Conservation (phyloP, 495 filamentous ascomycete species). For the Eremomyces bilateralis region DNA sequence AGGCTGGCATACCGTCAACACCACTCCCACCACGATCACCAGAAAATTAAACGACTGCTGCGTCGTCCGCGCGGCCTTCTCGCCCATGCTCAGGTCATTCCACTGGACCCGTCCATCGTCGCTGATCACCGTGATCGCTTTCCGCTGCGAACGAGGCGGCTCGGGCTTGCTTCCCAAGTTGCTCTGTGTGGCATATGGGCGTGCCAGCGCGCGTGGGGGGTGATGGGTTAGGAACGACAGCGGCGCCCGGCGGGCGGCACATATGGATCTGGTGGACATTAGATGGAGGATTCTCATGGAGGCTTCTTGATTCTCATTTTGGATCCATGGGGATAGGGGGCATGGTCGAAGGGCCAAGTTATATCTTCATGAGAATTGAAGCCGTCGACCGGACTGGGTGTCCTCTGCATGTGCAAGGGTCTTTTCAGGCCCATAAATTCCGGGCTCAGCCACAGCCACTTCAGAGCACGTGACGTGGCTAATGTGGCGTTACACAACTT, state of each 20-base stretch:
- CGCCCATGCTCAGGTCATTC: constrained; percentile 44
- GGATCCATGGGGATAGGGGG: no score
- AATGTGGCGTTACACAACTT: no score
- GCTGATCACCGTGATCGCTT: constrained; percentile 47
- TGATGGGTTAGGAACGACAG: no score
- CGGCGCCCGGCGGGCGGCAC: not conserved
- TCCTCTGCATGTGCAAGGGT: no score
- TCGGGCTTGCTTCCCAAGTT: constrained; percentile 10
- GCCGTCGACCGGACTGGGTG: no score
- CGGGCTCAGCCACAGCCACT: no score
- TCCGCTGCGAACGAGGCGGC: constrained; percentile 6
- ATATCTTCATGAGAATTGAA: no score
- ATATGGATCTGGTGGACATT: not conserved
- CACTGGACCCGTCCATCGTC: constrained; percentile 67
- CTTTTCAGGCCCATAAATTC: no score
- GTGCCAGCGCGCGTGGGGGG: no score
- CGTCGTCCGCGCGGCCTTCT: constrained; percentile 70
- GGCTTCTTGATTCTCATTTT: constrained; percentile 1
- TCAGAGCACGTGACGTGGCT: no score
- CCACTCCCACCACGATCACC: constrained; percentile 50
- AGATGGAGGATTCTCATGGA: not conserved
- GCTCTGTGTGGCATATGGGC: constrained; percentile 31
- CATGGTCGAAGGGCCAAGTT: no score
- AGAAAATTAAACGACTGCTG: constrained; percentile 80
- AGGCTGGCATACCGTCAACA: constrained; percentile 37